Evolutionary conservation across 2,329 filamentous ascomycete species (phyloP).

Genomic region (Triangularia verruculosa): DNA sequence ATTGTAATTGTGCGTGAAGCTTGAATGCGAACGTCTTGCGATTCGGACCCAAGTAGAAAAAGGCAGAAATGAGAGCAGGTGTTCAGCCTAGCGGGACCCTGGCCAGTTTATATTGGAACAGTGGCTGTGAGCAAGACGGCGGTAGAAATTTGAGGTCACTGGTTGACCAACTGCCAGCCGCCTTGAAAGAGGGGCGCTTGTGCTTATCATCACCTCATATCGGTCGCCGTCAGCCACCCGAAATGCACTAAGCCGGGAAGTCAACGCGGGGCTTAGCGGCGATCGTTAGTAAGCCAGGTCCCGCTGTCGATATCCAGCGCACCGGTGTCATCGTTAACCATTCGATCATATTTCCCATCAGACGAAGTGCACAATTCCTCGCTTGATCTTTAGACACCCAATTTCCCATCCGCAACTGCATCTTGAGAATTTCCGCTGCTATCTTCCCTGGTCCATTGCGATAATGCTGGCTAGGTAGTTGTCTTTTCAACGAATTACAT

Average conservation of each 20-base stretch:
- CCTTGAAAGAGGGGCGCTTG: not conserved
- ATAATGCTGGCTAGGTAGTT: not conserved
- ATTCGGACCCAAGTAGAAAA: not conserved
- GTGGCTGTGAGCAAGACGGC: not conserved
- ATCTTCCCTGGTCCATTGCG: not conserved
- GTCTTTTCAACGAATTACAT: conserved; percentile 24
- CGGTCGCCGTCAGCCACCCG: conserved; percentile 4
- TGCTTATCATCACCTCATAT: conserved; percentile 16
- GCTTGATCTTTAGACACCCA: conserved; percentile 3
- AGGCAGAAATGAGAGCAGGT: not conserved
- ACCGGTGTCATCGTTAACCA: not conserved
- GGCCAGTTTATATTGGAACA: not conserved
- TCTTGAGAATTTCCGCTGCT: not conserved
- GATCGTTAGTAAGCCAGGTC: not conserved
- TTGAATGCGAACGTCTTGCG: not conserved
- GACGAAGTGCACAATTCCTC: not conserved
- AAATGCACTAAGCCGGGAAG: conserved; percentile 7
- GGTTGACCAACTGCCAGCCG: not conserved
- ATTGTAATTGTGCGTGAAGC: conserved; percentile 32
- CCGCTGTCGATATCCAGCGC: not conserved
- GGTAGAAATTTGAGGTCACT: conserved; percentile 6
- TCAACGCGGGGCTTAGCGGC: conserved; percentile 8
- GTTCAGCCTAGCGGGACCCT: not conserved
- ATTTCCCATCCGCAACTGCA: not conserved
- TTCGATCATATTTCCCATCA: not conserved